Conservation (phyloP, 2,329 filamentous ascomycete species). For the Rhinocladiella similis region DNA sequence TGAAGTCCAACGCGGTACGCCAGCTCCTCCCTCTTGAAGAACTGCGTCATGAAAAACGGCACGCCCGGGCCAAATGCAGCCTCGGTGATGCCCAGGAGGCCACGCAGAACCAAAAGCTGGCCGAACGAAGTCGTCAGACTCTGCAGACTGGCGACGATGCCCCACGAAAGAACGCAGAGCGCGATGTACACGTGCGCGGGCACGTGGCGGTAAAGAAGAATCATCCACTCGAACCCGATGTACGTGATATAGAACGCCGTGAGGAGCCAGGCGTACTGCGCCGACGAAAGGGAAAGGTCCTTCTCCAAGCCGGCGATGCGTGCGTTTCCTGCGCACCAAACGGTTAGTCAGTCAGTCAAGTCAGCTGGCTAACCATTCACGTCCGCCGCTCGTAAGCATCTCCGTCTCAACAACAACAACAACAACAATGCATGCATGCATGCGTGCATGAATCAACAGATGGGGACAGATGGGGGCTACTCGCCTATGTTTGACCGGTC, state of each 20-base stretch:
- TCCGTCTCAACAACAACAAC: no score
- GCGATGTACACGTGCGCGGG: conserved; percentile 63
- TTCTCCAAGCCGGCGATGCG: conserved; percentile 58
- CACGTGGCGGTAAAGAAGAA: conserved; percentile 60
- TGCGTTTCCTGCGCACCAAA: conserved; percentile 49
- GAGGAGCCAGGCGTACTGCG: conserved; percentile 62
- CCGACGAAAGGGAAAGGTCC: conserved; percentile 55
- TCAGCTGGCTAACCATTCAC: no score
- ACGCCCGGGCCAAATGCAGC: conserved; percentile 64
- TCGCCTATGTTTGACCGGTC: conserved; percentile 70
- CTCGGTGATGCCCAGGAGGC: conserved; percentile 56
- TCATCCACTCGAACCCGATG: conserved; percentile 67
- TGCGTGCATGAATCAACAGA: no score
- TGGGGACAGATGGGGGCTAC: no score
- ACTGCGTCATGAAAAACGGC: conserved; percentile 65
- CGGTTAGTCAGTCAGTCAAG: no score
- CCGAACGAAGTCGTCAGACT: conserved; percentile 61
- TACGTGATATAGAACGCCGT: conserved; percentile 66
- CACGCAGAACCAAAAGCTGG: conserved; percentile 38
- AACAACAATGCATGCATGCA: no score
- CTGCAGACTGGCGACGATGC: conserved; percentile 64
- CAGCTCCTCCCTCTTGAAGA: conserved; percentile 68
- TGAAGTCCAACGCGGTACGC: conserved; percentile 85
- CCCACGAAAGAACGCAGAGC: conserved; percentile 71
- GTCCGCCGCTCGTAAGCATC: no score